Evolutionary conservation across 2,329 filamentous ascomycete species (phyloP), one percentile per base, ranked within the genome.

Genomic region (Fusarium albidum): DNA sequence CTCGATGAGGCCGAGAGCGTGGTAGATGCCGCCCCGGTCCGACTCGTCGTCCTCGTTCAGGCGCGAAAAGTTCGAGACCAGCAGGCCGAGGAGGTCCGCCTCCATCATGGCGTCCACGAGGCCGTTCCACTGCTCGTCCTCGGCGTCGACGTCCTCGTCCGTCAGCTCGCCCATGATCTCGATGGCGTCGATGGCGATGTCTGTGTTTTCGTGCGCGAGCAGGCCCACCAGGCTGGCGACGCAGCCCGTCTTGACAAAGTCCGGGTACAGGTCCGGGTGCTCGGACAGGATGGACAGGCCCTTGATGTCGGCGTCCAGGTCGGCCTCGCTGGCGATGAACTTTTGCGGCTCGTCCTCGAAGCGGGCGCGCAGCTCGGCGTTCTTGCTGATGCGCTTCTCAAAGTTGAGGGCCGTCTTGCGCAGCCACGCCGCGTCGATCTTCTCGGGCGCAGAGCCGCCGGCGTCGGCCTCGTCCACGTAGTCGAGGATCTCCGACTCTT

Each of bases 171-270:
- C 88, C 43, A 99, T 85, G 39, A 97, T 90, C 75, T 98, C 90
- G 42, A 96, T 87, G 1, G 89, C 91, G 59, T 89, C 91, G 65
- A 98, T 96, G 10, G 95, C 92, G 61, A 99, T 96, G 69, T 99
- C 95, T 1, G 93, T 94, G 71, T 99, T 99, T 67, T 99, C 95
- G 71, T 99, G 95, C 13, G 94, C 89, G 41, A 99, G 78, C 45
- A 99, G 75, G 3, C 88, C 85, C 2, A 96, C 91, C 43, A 99
- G 74, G 48, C 88, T 93, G 5, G 76, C 83, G 1, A 87, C 85
- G 53, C 86, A 90, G 15, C 90, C 90, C 44, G 92, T 79, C 61
- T 86, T 87, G 27, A 89, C 87, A 67, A 96, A 92, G 56, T 96
- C 91, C 11, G 78, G 78, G 72, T 95, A 97, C 15, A 96, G 81